Conservation (phyloP, 139 green algal species). For the Closterium sp. region DNA sequence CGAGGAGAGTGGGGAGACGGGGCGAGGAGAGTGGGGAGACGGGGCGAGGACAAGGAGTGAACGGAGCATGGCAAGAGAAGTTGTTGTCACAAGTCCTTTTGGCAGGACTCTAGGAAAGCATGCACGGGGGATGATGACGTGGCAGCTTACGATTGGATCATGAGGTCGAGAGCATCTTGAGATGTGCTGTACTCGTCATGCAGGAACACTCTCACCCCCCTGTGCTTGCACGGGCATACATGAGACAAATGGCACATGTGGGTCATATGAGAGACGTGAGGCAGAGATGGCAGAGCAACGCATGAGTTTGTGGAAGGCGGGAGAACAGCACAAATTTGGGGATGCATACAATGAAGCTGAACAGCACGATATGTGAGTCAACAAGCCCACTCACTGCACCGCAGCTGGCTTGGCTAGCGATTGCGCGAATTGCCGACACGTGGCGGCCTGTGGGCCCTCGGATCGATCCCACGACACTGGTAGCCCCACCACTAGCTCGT, state of each 20-base stretch:
- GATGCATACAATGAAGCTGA: too few relatives aligned
- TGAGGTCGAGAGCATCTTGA: not conserved
- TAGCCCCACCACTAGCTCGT: slow-evolving; percentile 20
- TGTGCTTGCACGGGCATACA: not conserved
- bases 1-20: not conserved
- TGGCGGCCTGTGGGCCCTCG: slow-evolving; percentile 7
- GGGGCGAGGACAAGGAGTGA: too few relatives aligned
- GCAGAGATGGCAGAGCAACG: too few relatives aligned
- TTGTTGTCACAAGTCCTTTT: not conserved
- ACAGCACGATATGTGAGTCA: too few relatives aligned
- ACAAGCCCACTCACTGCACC: not conserved
- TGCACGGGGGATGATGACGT: not conserved
- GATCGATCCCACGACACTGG: slow-evolving; percentile 11
- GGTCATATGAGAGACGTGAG: too few relatives aligned
- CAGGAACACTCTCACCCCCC: not conserved
- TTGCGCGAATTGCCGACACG: not conserved
- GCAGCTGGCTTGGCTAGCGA: not conserved
- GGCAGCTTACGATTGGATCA: not conserved
- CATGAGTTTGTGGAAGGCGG: too few relatives aligned
- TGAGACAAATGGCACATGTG: too few relatives aligned
- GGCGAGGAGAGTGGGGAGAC: not conserved
- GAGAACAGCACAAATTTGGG: too few relatives aligned
- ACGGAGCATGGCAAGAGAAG: not conserved
- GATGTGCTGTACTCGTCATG: not conserved
- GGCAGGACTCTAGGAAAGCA: too few relatives aligned